Evolutionary conservation across 495 filamentous ascomycete species (phyloP).

Genomic region (Tuber microsphaerosporum): DNA sequence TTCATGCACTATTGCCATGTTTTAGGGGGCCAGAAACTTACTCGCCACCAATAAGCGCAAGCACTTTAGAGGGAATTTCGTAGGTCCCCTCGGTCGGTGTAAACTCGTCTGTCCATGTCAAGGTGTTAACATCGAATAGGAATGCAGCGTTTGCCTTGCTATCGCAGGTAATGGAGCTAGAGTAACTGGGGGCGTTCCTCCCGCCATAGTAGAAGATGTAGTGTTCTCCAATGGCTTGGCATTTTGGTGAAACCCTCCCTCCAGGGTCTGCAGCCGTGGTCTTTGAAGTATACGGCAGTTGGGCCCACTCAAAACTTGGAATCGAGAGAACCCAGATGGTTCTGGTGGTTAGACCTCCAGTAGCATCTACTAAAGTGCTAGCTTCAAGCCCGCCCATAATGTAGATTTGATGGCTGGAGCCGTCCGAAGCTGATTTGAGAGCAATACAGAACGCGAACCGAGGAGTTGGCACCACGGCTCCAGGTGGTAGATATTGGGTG

Average conservation of each 20-base stretch:
- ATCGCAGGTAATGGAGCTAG: constrained; percentile 3
- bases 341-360: background rate
- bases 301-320: constrained; percentile 15
- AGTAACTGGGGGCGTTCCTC: background rate
- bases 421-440: constrained; percentile 8
- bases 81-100: background rate
- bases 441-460: constrained; percentile 8
- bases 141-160: constrained; percentile 2
- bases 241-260: background rate
- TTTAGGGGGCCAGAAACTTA: background rate
- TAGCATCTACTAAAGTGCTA: background rate
- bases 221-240: constrained; percentile 7
- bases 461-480: constrained; percentile 3
- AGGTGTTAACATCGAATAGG: constrained; percentile 10
- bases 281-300: background rate
- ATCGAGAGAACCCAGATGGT: constrained; percentile 18
- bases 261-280: background rate
- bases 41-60: background rate
- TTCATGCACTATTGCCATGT: background rate
- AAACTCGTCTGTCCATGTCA: constrained; percentile 11
- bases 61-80: background rate
- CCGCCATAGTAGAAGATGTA: constrained; percentile 21
- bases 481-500: constrained; percentile 5
- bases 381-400: constrained; percentile 8
- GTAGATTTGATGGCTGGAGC: constrained; percentile 19